These are phyloP conservation scores for Ophioceras dolichostomum DNA, from an alignment of 2,329 filamentous ascomycete genomes.

Conservation along the genomic window DNA sequence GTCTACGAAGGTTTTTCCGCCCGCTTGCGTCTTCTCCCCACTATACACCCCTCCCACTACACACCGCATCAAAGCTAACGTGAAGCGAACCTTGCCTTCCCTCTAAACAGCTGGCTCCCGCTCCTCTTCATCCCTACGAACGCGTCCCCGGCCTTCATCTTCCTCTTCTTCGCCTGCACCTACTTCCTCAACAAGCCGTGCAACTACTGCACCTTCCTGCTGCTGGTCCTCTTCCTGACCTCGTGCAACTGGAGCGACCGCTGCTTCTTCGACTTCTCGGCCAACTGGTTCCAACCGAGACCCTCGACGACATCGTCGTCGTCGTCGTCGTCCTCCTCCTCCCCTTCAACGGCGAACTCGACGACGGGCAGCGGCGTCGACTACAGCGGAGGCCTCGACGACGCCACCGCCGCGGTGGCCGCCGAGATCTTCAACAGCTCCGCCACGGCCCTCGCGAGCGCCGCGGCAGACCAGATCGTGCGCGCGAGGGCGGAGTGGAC, in stretches of 20 bases:
- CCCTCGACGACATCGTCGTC: too few relatives aligned
- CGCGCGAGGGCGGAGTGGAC: constrained; percentile 53
- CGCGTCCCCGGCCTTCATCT: constrained; percentile 72
- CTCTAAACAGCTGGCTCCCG: constrained; percentile 57
- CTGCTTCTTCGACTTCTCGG: constrained; percentile 85
- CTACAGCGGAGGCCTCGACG: constrained; percentile 26
- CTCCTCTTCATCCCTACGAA: constrained; percentile 83
- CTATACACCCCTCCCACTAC: not conserved
- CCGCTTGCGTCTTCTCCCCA: not conserved
- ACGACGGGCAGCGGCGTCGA: constrained; percentile 13
- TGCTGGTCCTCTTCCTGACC: constrained; percentile 77
- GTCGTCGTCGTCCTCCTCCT: constrained; percentile 20
- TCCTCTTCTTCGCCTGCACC: constrained; percentile 82
- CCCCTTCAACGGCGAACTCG: constrained; percentile 14
- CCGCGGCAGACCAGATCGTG: constrained; percentile 51
- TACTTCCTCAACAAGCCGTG: constrained; percentile 96
- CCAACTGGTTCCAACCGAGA: constrained; percentile 88
- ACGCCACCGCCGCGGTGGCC: constrained; percentile 23
- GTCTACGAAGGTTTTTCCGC: constrained; percentile 42
- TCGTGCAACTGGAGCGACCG: constrained; percentile 74
- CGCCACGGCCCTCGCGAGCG: constrained; percentile 52
- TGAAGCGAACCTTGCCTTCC: too few relatives aligned
- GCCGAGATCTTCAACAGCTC: constrained; percentile 55
- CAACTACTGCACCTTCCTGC: constrained; percentile 93
- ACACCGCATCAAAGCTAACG: too few relatives aligned